phyloP scores from a whole-genome alignment of 495 filamentous ascomycete genomes.

The Penicillium ochrochloron region DNA sequence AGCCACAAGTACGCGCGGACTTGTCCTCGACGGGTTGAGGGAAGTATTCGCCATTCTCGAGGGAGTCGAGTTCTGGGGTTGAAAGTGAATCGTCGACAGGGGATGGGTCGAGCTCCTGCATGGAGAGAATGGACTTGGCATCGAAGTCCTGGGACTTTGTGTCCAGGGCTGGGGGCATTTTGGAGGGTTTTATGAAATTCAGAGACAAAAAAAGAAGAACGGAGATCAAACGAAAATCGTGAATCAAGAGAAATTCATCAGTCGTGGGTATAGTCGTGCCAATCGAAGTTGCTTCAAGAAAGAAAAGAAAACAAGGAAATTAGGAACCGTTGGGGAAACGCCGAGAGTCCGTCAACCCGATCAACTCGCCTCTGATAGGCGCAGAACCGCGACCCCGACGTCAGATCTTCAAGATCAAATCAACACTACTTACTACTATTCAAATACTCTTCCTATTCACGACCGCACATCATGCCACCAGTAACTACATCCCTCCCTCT shows the following conservation, averaged over 20 bases:
- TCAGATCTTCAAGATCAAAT: not conserved
- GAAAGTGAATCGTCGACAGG: constrained; percentile 66
- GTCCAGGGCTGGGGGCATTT: constrained; percentile 11
- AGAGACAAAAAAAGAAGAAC: constrained; percentile 7
- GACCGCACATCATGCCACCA: constrained; percentile 12
- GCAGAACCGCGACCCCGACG: not conserved
- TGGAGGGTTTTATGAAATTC: not conserved
- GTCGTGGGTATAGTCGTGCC: constrained; percentile 15
- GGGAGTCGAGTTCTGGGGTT: constrained; percentile 52
- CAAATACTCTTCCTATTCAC: not conserved
- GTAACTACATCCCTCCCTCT: constrained; percentile 23
- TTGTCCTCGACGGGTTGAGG: constrained; percentile 37
- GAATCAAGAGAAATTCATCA: constrained; percentile 18
- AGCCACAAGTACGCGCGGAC: constrained; percentile 23
- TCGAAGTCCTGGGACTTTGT: constrained; percentile 40
- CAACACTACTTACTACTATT: not conserved
- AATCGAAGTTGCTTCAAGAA: not conserved
- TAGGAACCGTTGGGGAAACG: constrained; percentile 25
- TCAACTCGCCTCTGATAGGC: constrained; percentile 23
- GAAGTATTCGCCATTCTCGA: constrained; percentile 62
- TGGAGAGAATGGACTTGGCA: constrained; percentile 59
- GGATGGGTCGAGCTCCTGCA: constrained; percentile 79
- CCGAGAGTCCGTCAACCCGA: constrained; percentile 18
- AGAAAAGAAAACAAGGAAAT: constrained; percentile 9
- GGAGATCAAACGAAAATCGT: constrained; percentile 18